Evolutionary conservation across 257 asterid genomes (phyloP), one percentile per base, ranked within the genome.

Genomic region (Solanum virginianum): DNA sequence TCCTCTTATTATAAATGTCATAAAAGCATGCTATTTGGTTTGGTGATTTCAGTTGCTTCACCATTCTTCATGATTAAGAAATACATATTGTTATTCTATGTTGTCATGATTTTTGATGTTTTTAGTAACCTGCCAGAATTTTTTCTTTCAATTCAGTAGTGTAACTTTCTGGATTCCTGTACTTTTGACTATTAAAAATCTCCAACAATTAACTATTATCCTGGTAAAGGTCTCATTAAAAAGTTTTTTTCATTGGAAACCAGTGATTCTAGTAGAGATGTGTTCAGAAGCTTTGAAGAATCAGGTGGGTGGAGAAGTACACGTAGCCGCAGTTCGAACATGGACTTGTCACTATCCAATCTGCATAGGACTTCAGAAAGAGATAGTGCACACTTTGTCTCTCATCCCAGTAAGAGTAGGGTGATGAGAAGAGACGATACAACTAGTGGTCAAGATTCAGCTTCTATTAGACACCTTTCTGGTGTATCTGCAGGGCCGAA

Each of bases 281-380:
- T 81, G 32, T 75, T 87, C 66, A 84, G 83, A 87, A 86, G 81
- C 84, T 66, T 82, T 84, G 91, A 87, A n/a, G 92, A 85, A 63
- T 71, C 89, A 56, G 86, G 88, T 84, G 92, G 92, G 55, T 93
- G 98, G 95, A 93, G 90, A 89, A 91, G 87, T 86, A 92, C 91
- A 1, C 93, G 80, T 57, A 91, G 87, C 83, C 89, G 88, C 59
- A 85, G 86, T 84, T 87, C 86, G 72, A 89, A 85, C 72, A 54
- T 56, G 62, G 88, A 86, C 62, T 51, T 82, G 8, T 62, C 89
- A 41, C 71, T 86, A 82, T 82, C 86, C 85, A 89, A 72, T 84
- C 88, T 59, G 82, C 71, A 45, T 84, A 51, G 69, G 32, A 62
- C 74, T 75, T 85, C 77, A 24, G 93, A 85, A 84, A 80, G 80